Base-by-base conservation (phyloP, 73 alveolate species). In the Durusdinium trenchii region DNA sequence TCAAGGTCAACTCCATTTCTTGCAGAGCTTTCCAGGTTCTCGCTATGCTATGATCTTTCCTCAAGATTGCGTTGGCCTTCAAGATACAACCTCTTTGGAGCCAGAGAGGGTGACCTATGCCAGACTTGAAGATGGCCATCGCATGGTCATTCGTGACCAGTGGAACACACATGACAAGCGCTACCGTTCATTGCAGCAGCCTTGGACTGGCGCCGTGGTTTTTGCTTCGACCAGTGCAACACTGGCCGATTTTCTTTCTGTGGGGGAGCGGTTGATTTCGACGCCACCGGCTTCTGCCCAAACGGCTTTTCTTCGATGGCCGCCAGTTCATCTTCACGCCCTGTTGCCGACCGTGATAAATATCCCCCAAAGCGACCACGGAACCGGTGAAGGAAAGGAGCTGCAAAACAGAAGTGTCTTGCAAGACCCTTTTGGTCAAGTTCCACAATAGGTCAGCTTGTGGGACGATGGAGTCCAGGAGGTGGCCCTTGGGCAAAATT, bases 161-260 rank as follows among this genome's bases (percentile, higher is more conserved):
- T 67, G 81, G 81, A 36, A 30, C 45, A 43, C 81, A 26, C 46
- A 36, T 26, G n/a, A 26, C 35, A 43, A 36, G 2, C 16, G 14
- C 35, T n/a, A n/a, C n/a, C 81, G 81, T 43, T 26, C n/a, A 36
- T 35, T 67, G 81, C 35, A 36, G 0, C 81, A 67, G 42, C 81
- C 81, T 30, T 67, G 81, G 81, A 67, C 45, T 67, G 81, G 81
- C n/a, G n/a, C 81, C 4, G 81, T 67, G 81, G 81, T 67, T 23
- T 67, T 67, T 67, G 81, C 81, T 26, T 67, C 81, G 30, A 32
- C 73, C 73, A 60, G 30, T 60, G 73, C 73, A 1, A 32, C 73
- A 60, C 30, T 60, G 73, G 73, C 73, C 30, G 73, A 60, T 60
- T 60, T 32, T 60, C 30, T 23, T 60, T 60, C 30, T 60, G 73